Base-by-base conservation (phyloP, 2,329 filamentous ascomycete genomes). In the Malbranchea zuffiana region DNA sequence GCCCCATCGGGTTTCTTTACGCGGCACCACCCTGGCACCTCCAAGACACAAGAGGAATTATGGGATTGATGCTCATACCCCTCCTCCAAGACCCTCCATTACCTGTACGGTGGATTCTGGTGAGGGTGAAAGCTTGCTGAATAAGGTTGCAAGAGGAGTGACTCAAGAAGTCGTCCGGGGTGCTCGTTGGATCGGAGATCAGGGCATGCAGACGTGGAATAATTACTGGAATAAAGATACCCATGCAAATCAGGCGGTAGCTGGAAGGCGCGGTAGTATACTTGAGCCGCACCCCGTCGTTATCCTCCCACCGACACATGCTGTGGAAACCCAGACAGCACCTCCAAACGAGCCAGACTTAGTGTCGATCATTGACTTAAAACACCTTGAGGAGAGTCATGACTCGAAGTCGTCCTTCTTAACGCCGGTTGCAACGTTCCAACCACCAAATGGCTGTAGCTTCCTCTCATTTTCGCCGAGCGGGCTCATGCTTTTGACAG, bases 191-290 rank as follows among this genome's bases (percentile, higher is more conserved):
- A 61, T 68, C 50, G 63, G 64, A 29, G 64, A 66, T 35, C 65
- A 68, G 46, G 64, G 65, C 12, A 46, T 67, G 32, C 64, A 67
- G 41, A 63, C 61, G 4, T 68, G 66, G 66, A 65, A 66, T 40
- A 66, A 53, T 40, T 69, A 69, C 46, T 68, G 65, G 63, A 65
- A 64, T 35, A 64, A 61, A 32, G 61, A 66, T 29, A 52, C 61
- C 41, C 43, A 50, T 31, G 34, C 31, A 19, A 33, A 47, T 10
- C 49, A 51, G 26, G 50, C 47, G 20, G 44, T 25, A 37, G 49
- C 13, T 42, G 50, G 32, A 7, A 55, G 57, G 5, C 58, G 59
- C 15, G 52, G 55, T 17, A 41, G 32, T 19, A 29, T 27, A 10
- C 32, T 40, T 5, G 44, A 46, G 3, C 29, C 32, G 17, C 6